Evolutionary conservation across 345 rosid genomes (phyloP).

Genomic region (Fremontodendron californicum): DNA sequence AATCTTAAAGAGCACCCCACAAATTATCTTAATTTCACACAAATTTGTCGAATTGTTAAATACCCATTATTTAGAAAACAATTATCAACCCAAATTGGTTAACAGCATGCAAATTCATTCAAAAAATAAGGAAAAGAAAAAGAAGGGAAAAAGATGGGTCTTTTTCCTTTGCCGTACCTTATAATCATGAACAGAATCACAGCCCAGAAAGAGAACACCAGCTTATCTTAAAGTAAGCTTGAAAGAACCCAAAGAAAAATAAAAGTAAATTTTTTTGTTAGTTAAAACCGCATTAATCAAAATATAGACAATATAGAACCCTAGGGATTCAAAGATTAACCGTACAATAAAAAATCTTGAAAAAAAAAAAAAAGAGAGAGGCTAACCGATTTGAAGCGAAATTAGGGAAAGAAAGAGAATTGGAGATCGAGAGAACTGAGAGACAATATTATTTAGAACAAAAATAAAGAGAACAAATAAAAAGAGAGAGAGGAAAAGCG

Average conservation of each 20-base stretch:
- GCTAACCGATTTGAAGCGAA: conserved; percentile 15
- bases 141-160: background rate
- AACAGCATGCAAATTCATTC: background rate
- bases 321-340: conserved; percentile 2
- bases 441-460: background rate
- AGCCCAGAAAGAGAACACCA: conserved; percentile 15
- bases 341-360: conserved; percentile 7
- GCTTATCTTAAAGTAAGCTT: conserved; percentile 18
- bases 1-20: background rate
- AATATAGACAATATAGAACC: conserved; percentile 1
- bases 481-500: background rate
- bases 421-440: conserved; percentile 17
- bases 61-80: background rate
- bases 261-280: background rate
- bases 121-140: background rate
- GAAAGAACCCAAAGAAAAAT: background rate
- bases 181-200: conserved; percentile 29
- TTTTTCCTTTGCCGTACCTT: conserved; percentile 14
- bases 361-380: background rate
- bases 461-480: background rate
- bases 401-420: background rate
- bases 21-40: background rate
- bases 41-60: background rate
- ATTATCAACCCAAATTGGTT: background rate
- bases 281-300: background rate